Base-by-base conservation (phyloP, 2,329 filamentous ascomycete species). In the Ophiostoma perfectum region DNA sequence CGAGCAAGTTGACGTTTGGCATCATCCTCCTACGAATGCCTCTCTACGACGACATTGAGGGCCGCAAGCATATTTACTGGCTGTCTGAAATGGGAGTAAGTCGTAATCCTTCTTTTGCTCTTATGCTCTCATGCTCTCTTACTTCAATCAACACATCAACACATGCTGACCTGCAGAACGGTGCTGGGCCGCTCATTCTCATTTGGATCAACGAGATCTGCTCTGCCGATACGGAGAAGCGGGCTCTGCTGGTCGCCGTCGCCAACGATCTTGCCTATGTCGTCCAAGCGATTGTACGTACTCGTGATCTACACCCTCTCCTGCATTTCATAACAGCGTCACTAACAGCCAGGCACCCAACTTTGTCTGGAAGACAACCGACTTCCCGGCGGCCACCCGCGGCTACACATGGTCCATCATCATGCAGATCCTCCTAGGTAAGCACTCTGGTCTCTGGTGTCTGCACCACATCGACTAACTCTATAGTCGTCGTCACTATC, bases 321-420 rank as follows among this genome's bases (percentile, higher is more conserved):
- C 27, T 27, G 27, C 27, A 27, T 27, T 2, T 27, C 27, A 27
- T 27, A 27, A 27, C 27, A 27, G 7, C 12, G 5, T 47, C 2
- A 1, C n/a, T 12, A 44, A 45, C 7, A 5, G 27, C 27, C 12
- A 62, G 58, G 58, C 76, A 2, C 78, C 78, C 0, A 80, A 80
- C 65, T 79, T 80, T 64, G 76, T 80, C 1, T 80, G 78, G 78
- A 79, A 79, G 66, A 80, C 78, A 0, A 77, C 76, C 0, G 76
- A 76, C 5, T 80, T 79, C 44, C 78, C 78, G 0, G 74, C 73
- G 0, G 78, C 78, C 0, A 72, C 69, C 14, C 78, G 77, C 41
- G 78, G 78, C 5, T 79, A 79, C 66, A 71, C 74, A 0, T 80
- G 75, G 75, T 76, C 73, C 0, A 76, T 78, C 18, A 70, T 77